Conservation (phyloP, 2,329 filamentous ascomycete genomes). For the Blastomyces silverae region DNA sequence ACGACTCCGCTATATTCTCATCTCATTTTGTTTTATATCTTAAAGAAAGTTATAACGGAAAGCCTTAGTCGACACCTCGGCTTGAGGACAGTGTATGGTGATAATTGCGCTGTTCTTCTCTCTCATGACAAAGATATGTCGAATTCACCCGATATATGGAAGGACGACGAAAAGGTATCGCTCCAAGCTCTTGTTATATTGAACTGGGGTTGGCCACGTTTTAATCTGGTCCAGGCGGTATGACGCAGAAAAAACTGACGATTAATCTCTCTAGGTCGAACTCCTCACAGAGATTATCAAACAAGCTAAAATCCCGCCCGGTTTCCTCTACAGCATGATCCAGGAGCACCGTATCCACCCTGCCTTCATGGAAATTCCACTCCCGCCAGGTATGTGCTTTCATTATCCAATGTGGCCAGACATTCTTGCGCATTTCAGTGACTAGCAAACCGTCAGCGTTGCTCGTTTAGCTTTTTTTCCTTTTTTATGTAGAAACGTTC, state of each 20-base stretch:
- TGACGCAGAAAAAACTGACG: conserved; percentile 14
- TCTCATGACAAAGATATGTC: conserved; percentile 41
- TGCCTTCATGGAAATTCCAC: conserved; percentile 38
- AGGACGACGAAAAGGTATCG: conserved; percentile 43
- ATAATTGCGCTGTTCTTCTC: conserved; percentile 18
- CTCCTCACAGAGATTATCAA: conserved; percentile 41
- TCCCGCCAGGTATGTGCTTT: conserved; percentile 36
- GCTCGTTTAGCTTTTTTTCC: neutral
- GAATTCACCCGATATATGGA: conserved; percentile 40
- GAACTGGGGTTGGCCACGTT: neutral
- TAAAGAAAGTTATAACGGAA: neutral
- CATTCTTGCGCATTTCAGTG: neutral
- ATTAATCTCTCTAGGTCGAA: conserved; percentile 31
- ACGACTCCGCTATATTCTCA: neutral
- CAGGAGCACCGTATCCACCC: conserved; percentile 34
- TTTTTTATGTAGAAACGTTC: neutral
- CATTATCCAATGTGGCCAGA: neutral
- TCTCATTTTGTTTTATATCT: neutral
- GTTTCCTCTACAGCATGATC: conserved; percentile 35
- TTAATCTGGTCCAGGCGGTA: conserved; percentile 7
- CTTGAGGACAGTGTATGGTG: conserved; percentile 13
- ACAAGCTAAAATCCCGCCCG: conserved; percentile 35
- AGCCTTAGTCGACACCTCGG: neutral
- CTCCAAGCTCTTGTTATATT: conserved; percentile 1
- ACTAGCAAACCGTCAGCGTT: neutral